Evolutionary conservation across 371 early-diverging fungal species (phyloP).

Genomic region (Saksenaea oblongispora): DNA sequence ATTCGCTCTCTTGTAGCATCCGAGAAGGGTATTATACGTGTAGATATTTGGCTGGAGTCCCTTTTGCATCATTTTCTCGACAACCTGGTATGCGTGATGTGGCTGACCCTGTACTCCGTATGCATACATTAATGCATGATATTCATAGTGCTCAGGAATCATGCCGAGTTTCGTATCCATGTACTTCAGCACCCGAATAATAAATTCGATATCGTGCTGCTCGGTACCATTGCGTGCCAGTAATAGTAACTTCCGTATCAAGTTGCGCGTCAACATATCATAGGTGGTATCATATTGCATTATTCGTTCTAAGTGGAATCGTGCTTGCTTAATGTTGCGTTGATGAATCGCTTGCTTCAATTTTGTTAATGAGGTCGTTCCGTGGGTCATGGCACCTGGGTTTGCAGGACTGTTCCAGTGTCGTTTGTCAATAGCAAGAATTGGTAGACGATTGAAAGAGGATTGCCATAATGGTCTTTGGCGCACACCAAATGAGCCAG

Average conservation of each 20-base stretch:
- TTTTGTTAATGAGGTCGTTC: not conserved
- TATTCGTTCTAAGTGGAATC: constrained; percentile 8
- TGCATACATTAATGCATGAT: constrained; percentile 40
- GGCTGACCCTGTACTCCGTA: constrained; percentile 35
- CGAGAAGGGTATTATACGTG: constrained; percentile 54
- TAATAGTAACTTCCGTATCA: constrained; percentile 20
- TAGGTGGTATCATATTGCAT: not conserved
- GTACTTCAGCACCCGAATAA: constrained; percentile 18
- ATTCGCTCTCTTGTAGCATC: constrained; percentile 47
- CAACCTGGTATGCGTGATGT: constrained; percentile 21
- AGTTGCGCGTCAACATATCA: constrained; percentile 14
- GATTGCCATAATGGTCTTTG: not conserved
- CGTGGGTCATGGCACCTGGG: not conserved
- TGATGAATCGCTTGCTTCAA: constrained; percentile 14
- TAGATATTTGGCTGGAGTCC: constrained; percentile 27
- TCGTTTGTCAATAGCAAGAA: not conserved
- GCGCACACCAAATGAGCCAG: not conserved
- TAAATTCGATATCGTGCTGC: constrained; percentile 23
- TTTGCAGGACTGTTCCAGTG: not conserved
- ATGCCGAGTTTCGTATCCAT: constrained; percentile 25
- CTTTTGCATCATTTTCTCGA: constrained; percentile 31
- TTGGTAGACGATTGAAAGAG: not conserved
- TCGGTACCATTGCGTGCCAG: constrained; percentile 21
- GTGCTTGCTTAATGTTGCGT: constrained; percentile 14
- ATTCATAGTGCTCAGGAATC: constrained; percentile 31